phyloP scores from a whole-genome alignment of 805 yeast species.

The Tanozyma kutaoensis region DNA sequence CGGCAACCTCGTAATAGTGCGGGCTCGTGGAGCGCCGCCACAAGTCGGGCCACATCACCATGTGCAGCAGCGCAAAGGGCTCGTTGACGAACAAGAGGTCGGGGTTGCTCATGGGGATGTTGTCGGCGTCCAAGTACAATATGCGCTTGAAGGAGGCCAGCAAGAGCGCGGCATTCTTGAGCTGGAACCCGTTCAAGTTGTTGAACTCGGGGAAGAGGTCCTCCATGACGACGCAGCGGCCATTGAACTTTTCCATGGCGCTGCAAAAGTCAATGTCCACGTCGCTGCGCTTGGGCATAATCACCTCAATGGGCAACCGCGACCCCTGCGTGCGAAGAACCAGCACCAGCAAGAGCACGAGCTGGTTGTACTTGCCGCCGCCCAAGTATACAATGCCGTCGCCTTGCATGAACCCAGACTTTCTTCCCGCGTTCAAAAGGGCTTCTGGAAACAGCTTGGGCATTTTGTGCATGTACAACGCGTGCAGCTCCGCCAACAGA shows the following conservation, averaged over 20 bases:
- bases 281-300: constrained; percentile 18
- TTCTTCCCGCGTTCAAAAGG: constrained; percentile 7
- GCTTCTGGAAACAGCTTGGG: constrained; percentile 10
- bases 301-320: constrained; percentile 22
- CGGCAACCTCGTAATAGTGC: constrained; percentile 18
- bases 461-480: constrained; percentile 9
- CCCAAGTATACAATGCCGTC: constrained; percentile 28
- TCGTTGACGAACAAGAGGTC: constrained; percentile 20
- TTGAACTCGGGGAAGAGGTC: constrained; percentile 21
- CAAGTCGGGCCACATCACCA: constrained; percentile 28
- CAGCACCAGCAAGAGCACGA: constrained; percentile 20
- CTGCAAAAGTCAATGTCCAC: constrained; percentile 20
- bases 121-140: constrained; percentile 26
- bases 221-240: constrained; percentile 29
- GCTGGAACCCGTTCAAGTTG: constrained; percentile 17
- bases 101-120: constrained; percentile 21
- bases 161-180: constrained; percentile 22
- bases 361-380: constrained; percentile 21
- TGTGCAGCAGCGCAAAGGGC: constrained; percentile 14
- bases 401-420: constrained; percentile 15
- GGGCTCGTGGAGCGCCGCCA: constrained; percentile 30
- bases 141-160: constrained; percentile 22
- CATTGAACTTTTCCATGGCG: constrained; percentile 19
- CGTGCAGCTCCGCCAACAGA: constrained; percentile 10
- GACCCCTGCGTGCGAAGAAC: constrained; percentile 19